Evolutionary conservation across 2,329 filamentous ascomycete genomes (phyloP).

Genomic region (Penicillium psychrosexuale): DNA sequence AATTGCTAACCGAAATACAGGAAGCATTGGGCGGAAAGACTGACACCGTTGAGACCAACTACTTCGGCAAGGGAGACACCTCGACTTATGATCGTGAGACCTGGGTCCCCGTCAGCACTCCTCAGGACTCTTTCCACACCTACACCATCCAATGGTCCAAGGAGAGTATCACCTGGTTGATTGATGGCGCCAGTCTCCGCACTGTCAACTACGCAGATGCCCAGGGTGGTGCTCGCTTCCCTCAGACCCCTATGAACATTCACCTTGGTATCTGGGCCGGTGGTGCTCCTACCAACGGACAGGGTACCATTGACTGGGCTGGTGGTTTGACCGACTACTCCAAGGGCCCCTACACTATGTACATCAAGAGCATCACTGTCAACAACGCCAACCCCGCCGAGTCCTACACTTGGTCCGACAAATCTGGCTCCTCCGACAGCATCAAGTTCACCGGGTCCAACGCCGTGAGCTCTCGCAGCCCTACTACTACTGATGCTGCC

Average conservation of each 20-base stretch:
- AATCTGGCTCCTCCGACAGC: constrained; percentile 60
- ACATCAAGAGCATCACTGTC: constrained; percentile 60
- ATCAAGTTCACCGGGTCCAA: constrained; percentile 48
- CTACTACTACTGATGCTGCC: constrained; percentile 8
- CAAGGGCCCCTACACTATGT: constrained; percentile 69
- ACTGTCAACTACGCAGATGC: constrained; percentile 61
- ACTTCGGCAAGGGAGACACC: constrained; percentile 90
- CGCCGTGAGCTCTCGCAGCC: constrained; percentile 9
- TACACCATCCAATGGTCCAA: constrained; percentile 64
- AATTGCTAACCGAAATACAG: constrained; percentile 51
- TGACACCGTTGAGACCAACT: constrained; percentile 70
- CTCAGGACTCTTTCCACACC: constrained; percentile 48
- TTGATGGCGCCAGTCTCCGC: constrained; percentile 62
- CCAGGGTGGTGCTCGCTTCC: constrained; percentile 58
- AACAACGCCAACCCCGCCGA: constrained; percentile 58
- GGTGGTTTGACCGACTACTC: constrained; percentile 66
- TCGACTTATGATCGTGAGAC: constrained; percentile 76
- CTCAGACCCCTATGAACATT: constrained; percentile 71
- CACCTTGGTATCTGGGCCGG: constrained; percentile 69
- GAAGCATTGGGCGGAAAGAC: constrained; percentile 38
- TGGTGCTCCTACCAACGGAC: constrained; percentile 47
- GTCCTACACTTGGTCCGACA: constrained; percentile 64
- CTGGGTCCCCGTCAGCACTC: constrained; percentile 65
- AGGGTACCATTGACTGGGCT: constrained; percentile 64
- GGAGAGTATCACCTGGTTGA: constrained; percentile 60